phyloP scores from a whole-genome alignment of 106 monocot species.

The Phalaenopsis aphrodite region DNA sequence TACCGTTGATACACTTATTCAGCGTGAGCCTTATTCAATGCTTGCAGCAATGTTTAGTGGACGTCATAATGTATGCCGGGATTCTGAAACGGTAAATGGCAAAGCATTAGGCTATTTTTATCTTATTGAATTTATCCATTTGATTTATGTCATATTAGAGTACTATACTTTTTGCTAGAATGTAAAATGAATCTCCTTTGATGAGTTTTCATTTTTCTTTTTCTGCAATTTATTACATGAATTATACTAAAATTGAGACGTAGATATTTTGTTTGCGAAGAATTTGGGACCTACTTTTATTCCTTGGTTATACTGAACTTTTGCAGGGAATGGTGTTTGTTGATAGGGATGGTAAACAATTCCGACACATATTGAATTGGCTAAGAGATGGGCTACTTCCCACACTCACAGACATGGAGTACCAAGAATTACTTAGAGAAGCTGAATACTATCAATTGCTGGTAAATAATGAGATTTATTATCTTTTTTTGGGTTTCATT shows the following conservation, averaged over 20 bases:
- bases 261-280: neutral
- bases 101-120: neutral
- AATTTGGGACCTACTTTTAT: slow-evolving; percentile 22
- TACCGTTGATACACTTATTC: slow-evolving; percentile 74
- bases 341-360: slow-evolving; percentile 93
- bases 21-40: slow-evolving; percentile 85
- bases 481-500: neutral
- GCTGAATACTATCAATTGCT: slow-evolving; percentile 92
- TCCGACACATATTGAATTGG: slow-evolving; percentile 91
- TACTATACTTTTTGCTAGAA: neutral
- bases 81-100: slow-evolving; percentile 49
- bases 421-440: slow-evolving; percentile 71
- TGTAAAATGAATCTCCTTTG: neutral
- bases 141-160: neutral
- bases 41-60: slow-evolving; percentile 96
- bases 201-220: neutral
- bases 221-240: neutral
- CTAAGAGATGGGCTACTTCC: slow-evolving; percentile 80
- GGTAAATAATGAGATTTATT: slow-evolving; percentile 32
- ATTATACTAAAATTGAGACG: neutral
- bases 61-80: slow-evolving; percentile 42
- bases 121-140: neutral
- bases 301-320: slow-evolving; percentile 25
- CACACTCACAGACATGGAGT: slow-evolving; percentile 42
- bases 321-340: slow-evolving; percentile 86